These are phyloP conservation scores for Talaromyces sp. DNA, from an alignment of 2,329 filamentous ascomycete genomes.

Conservation along the genomic window DNA sequence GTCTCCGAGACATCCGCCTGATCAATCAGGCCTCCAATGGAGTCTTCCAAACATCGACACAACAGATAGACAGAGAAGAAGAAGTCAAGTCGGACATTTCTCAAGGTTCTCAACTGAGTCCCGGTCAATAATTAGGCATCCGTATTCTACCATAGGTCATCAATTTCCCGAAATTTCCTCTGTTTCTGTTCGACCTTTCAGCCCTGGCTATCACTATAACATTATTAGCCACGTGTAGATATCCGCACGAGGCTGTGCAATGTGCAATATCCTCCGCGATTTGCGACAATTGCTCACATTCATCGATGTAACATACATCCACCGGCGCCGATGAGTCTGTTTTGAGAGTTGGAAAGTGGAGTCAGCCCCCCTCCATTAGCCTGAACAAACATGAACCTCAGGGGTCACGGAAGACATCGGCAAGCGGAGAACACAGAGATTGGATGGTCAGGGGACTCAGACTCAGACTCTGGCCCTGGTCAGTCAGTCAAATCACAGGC, in stretches of 20 bases:
- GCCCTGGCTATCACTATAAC: too few species aligned
- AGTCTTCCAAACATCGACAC: not conserved
- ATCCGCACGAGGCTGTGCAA: not conserved
- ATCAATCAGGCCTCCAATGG: not conserved
- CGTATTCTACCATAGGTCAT: not conserved
- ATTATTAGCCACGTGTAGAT: not conserved
- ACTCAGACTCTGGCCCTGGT: not conserved
- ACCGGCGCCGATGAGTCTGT: not conserved
- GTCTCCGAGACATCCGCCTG: not conserved
- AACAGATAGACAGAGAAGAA: not conserved
- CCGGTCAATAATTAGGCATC: not conserved
- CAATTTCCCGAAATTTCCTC: not conserved
- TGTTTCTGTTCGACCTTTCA: not conserved
- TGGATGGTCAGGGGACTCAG: slow-evolving; percentile 3
- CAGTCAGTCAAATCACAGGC: slow-evolving; percentile 3
- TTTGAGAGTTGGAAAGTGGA: not conserved
- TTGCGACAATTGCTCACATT: not conserved
- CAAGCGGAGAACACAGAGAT: not conserved
- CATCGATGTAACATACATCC: not conserved
- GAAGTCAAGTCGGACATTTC: not conserved
- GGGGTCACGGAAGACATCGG: slow-evolving; percentile 5
- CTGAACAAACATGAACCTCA: not conserved
- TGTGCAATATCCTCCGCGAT: not conserved
- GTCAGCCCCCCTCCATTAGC: slow-evolving; percentile 5
- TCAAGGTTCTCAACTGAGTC: not conserved